Base-by-base conservation (phyloP, 805 yeast species). In the Candida quercuum region DNA sequence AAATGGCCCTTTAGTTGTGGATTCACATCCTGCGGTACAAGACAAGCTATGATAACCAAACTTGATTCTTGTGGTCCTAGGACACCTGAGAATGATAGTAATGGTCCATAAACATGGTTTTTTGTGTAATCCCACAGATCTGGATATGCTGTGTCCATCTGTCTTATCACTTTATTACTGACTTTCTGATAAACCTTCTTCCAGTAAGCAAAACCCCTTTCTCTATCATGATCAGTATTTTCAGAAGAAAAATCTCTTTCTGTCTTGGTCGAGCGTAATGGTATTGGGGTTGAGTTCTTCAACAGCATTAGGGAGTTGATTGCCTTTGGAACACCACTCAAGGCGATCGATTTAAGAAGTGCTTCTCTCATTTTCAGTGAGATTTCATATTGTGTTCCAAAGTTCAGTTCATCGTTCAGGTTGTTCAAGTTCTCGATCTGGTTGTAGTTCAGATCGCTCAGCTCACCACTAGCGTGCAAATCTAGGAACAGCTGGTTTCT, bases 1-100 rank as follows among this genome's bases (percentile, higher is more conserved):
- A 89, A 67, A 56, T 89, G 97, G 0, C 97, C 97, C 60, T 86
- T 85, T 47, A 89, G 67, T 51, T 89, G 96, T 0, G 96, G 95
- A 48, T 85, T 86, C 10, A 89, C 96, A 58, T 89, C 95, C 55
- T 86, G 96, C 1, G 97, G 96, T 10, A 89, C 78, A 47, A 89
- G 68, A 43, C 91, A 72, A 1, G 94, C 80, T 14, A 89, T 74
- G 2, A 89, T 76, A 23, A 86, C 80, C 41, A 86, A 55, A 23
- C 91, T 78, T 2, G 96, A 82, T 45, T 87, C 95, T 45, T 66
- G 69, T 1, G 83, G 78, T 4, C 68, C 53, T 21, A 89, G 60
- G 1, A 86, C 69, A 3, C 69, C 80, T 14, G 78, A 72, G 56
- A 62, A 82, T 16, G 95, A 81, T 42, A 89, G 67, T 24, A 89